A percentile compares a stretch with the other conserved stretches of the same genome.
Evolutionary conservation across 371 early-diverging fungal genomes (phyloP).

Genomic region (Mucor ambiguus): DNA sequence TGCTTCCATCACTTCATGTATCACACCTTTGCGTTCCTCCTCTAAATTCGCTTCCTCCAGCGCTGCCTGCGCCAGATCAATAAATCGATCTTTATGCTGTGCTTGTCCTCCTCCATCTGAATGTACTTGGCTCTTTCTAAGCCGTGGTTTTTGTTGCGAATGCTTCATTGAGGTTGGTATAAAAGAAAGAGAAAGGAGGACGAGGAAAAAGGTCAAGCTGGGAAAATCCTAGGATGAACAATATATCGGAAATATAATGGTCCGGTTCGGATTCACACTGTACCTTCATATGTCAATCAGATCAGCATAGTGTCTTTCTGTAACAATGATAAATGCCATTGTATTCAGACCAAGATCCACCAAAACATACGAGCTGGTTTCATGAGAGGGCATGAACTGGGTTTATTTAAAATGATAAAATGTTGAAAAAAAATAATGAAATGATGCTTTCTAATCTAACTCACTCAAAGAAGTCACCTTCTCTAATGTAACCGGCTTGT

Average conservation of each 20-base stretch:
- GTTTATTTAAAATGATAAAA: not conserved
- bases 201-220: not conserved
- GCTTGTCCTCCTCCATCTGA: not conserved
- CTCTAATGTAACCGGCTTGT: not conserved
- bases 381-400: not conserved
- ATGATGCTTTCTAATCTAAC: not conserved
- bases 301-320: no score
- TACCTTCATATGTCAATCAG: not conserved
- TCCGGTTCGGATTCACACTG: not conserved
- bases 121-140: not conserved
- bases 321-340: no score
- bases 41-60: conserved; percentile 48
- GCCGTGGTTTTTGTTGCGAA: not conserved
- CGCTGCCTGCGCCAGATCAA: conserved; percentile 52
- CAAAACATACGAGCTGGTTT: no score
- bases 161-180: not conserved
- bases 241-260: not conserved
- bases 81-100: conserved; percentile 41
- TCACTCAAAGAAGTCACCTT: not conserved
- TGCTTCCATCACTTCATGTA: conserved; percentile 49
- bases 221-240: not conserved
- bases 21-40: conserved; percentile 48
- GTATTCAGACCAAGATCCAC: no score
- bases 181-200: not conserved
- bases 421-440: not conserved